Evolutionary conservation across 306 rosid species (phyloP).

Genomic region (Vigna radiata): DNA sequence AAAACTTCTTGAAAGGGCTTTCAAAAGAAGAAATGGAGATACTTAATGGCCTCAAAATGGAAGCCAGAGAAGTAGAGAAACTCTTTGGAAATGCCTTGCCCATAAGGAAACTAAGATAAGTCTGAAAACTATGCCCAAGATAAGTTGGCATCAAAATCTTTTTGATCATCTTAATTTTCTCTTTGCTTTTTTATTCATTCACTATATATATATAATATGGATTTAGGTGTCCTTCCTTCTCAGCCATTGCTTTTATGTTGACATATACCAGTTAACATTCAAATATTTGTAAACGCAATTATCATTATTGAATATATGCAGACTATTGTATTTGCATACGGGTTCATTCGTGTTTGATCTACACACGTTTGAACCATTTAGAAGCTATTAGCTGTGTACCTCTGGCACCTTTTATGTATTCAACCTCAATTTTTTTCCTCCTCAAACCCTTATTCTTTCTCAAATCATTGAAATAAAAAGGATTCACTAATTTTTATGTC

Average conservation of each 20-base stretch:
- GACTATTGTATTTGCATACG: not conserved
- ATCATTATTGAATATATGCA: constrained; percentile 3
- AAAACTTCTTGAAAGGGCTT: constrained; percentile 65
- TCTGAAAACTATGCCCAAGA: constrained; percentile 20
- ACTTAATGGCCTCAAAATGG: constrained; percentile 74
- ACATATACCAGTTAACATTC: not conserved
- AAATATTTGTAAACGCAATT: not conserved
- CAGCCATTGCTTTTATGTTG: not conserved
- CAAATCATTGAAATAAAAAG: not conserved
- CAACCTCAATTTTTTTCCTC: not conserved
- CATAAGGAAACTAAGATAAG: constrained; percentile 73
- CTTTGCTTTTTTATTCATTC: not conserved
- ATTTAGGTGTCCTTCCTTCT: not conserved
- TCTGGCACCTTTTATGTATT: not conserved
- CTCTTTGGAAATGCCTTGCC: constrained; percentile 83
- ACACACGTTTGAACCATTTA: not conserved
- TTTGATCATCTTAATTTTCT: constrained; percentile 8
- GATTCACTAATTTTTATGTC: not conserved
- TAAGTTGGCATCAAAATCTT: constrained; percentile 15
- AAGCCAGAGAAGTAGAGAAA: constrained; percentile 76
- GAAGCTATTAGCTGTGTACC: not conserved
- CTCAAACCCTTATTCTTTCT: not conserved
- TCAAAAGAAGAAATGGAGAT: constrained; percentile 80
- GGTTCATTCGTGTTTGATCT: not conserved
- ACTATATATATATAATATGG: not conserved